Evolutionary conservation across 257 asterid species (phyloP), one percentile per base, ranked within the genome.

Genomic region (Marsdenia floribunda): DNA sequence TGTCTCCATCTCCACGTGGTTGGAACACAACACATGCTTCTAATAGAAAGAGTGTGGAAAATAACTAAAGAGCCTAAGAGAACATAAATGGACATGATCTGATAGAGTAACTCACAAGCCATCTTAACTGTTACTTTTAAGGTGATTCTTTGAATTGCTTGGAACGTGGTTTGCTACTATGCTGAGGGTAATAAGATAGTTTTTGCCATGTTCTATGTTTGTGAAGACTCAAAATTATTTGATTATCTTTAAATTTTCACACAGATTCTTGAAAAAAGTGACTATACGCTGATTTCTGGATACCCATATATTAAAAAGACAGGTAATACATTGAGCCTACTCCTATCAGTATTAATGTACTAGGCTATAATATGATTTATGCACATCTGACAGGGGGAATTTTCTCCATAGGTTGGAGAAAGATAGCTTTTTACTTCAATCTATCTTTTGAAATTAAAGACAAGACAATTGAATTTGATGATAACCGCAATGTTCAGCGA

Each of bases 371-470:
- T 3, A 40, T 40, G 84, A 12, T 74, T 22, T 42, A 16, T 73
- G 65, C 68, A 44, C 26, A 33, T 37, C 68, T 71, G 0, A 49
- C 68, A 44, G 40, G 73, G 24, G 58, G 58, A 24, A 77, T 80
- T 21, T 79, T 53, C n/a, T 33, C 52, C 49, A 52, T 83, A 94
- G 98, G 97, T 66, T 92, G 97, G 98, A 92, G 97, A 87, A 94
- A 94, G 93, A 94, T 94, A 77, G 90, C 98, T 35, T 94, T 92
- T 89, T 94, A 94, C 90, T 94, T 92, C 93, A 92, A 94, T 73
- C 77, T 94, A 13, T 94, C 97, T 29, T 94, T 83, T 79, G 98
- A 94, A 82, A 94, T 94, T 80, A 94, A 86, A 80, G 98, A 94
- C 87, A 94, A 92, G 95, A 89, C 90, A 54, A 90, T 94, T 75